These are phyloP conservation scores for Pyrenula aspistea DNA, from an alignment of 495 filamentous ascomycete species.

Conservation along the genomic window DNA sequence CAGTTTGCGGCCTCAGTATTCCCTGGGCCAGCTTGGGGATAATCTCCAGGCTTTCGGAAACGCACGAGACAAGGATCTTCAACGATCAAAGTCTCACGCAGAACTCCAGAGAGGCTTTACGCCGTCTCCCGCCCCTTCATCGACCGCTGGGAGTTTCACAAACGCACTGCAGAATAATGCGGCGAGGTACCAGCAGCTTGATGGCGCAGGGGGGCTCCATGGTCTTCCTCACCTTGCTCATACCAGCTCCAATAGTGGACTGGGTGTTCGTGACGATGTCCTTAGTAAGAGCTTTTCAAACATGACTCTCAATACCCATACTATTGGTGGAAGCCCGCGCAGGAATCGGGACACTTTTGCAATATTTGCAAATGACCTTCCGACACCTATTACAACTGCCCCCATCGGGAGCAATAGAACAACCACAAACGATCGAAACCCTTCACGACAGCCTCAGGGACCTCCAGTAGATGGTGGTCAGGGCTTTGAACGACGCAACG, in stretches of 20 bases:
- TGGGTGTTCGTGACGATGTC: conserved; percentile 11
- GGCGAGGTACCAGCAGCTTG: conserved; percentile 45
- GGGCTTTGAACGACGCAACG: conserved; percentile 69
- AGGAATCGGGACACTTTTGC: conserved; percentile 53
- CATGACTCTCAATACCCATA: neutral
- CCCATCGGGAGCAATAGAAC: conserved; percentile 83
- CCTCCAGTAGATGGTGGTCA: conserved; percentile 64
- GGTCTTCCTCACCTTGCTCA: conserved; percentile 69
- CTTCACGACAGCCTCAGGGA: conserved; percentile 73
- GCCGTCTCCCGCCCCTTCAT: conserved; percentile 79
- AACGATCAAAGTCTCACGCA: conserved; percentile 79
- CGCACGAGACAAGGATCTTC: neutral
- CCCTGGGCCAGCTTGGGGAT: conserved; percentile 64
- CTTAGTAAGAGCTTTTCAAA: conserved; percentile 4
- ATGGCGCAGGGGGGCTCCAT: conserved; percentile 41
- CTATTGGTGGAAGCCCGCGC: conserved; percentile 38
- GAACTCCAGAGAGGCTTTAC: conserved; percentile 50
- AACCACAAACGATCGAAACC: conserved; percentile 52
- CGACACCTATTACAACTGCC: conserved; percentile 43
- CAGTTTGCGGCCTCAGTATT: conserved; percentile 50
- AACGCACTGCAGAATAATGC: conserved; percentile 52
- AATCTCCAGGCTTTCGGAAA: conserved; percentile 5
- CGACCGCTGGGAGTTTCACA: conserved; percentile 81
- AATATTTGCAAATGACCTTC: conserved; percentile 23
- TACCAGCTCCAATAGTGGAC: conserved; percentile 42